Conservation (phyloP, 495 filamentous ascomycete species). For the Viridothelium virens region DNA sequence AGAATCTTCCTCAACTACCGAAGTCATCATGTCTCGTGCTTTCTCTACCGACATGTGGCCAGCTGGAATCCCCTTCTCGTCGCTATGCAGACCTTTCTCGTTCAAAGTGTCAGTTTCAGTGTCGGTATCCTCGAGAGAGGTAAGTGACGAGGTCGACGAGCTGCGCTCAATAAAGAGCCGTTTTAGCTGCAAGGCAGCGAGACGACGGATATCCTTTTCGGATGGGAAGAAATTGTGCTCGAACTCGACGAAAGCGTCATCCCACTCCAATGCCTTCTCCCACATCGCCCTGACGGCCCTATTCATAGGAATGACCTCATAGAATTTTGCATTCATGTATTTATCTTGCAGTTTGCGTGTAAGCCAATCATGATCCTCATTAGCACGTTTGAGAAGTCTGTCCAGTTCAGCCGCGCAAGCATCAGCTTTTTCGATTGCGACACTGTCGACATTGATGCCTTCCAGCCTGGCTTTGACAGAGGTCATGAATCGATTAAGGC, state of each 20-base stretch:
- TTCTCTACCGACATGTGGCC: conserved; percentile 41
- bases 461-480: conserved; percentile 78
- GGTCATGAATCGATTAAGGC: conserved; percentile 73
- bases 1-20: conserved; percentile 61
- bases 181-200: conserved; percentile 85
- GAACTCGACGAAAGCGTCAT: conserved; percentile 77
- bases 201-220: conserved; percentile 89
- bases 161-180: conserved; percentile 89
- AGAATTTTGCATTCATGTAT: conserved; percentile 89
- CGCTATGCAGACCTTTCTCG: conserved; percentile 1
- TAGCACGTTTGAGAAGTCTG: conserved; percentile 59
- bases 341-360: conserved; percentile 73
- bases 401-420: conserved; percentile 77
- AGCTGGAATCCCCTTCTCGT: conserved; percentile 19
- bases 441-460: conserved; percentile 82
- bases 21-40: conserved; percentile 54
- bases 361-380: conserved; percentile 68
- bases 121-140: conserved; percentile 50
- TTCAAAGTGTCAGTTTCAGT: background rate
- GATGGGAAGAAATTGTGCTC: conserved; percentile 92
- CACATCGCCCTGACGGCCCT: conserved; percentile 78
- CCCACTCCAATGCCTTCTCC: conserved; percentile 91
- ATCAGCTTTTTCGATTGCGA: conserved; percentile 75
- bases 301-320: conserved; percentile 91
- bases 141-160: conserved; percentile 61